These are phyloP conservation scores for Fibroporia radiculosa DNA, from an alignment of 768 basidiomycete genomes.

Conservation along the genomic window DNA sequence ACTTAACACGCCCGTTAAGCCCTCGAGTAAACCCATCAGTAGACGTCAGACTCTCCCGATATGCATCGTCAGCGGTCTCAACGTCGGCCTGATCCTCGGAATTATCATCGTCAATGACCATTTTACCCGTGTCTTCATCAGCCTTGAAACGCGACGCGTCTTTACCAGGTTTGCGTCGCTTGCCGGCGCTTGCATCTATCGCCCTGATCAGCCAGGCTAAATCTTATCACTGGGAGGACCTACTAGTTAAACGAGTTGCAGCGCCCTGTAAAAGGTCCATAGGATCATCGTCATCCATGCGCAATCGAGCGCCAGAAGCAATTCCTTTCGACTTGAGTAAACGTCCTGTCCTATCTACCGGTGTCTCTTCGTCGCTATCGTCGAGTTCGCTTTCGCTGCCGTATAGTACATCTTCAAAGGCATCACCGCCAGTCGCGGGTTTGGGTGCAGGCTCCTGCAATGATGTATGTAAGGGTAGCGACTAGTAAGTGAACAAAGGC, in stretches of 20 bases:
- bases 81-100: slow-evolving; percentile 38
- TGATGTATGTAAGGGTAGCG: slow-evolving; percentile 1
- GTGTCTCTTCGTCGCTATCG: slow-evolving; percentile 51
- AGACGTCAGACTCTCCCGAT: slow-evolving; percentile 74
- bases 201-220: neutral
- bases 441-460: slow-evolving; percentile 30
- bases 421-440: slow-evolving; percentile 49
- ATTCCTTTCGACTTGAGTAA: slow-evolving; percentile 28
- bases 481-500: neutral
- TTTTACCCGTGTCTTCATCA: slow-evolving; percentile 74
- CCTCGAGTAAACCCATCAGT: slow-evolving; percentile 88
- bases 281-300: slow-evolving; percentile 86
- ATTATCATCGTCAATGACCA: slow-evolving; percentile 61
- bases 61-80: slow-evolving; percentile 61
- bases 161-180: slow-evolving; percentile 74
- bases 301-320: slow-evolving; percentile 55
- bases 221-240: slow-evolving; percentile 20
- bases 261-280: slow-evolving; percentile 90
- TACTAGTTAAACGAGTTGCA: slow-evolving; percentile 62
- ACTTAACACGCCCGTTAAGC: slow-evolving; percentile 78
- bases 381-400: slow-evolving; percentile 91
- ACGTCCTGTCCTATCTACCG: slow-evolving; percentile 27
- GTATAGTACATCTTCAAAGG: slow-evolving; percentile 96
- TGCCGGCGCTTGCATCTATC: slow-evolving; percentile 30
- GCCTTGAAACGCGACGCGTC: slow-evolving; percentile 84